These are phyloP conservation scores for Cladosporium oxysporum DNA, from an alignment of 2,329 filamentous ascomycete species.

Conservation along the genomic window DNA sequence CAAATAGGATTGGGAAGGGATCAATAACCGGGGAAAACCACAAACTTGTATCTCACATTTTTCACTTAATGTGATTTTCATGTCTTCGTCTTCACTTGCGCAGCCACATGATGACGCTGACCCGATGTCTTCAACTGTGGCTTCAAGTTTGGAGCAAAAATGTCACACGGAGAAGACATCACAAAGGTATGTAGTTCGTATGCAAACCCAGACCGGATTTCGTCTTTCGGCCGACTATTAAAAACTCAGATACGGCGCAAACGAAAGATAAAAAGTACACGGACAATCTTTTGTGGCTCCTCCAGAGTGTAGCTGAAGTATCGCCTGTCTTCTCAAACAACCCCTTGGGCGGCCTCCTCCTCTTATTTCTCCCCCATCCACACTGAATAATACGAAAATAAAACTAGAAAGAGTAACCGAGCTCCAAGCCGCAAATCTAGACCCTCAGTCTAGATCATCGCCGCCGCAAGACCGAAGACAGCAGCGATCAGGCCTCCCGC, in stretches of 20 bases:
- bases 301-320: not conserved
- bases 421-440: not conserved
- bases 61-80: not conserved
- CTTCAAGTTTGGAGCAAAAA: no score
- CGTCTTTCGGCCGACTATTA: not conserved
- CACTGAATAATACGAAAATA: slow-evolving; percentile 1
- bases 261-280: not conserved
- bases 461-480: slow-evolving; percentile 24
- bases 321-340: not conserved
- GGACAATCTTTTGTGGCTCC: not conserved
- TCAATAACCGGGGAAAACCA: not conserved
- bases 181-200: no score
- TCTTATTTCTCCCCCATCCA: not conserved
- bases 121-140: no score
- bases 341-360: not conserved
- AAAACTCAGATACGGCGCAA: not conserved
- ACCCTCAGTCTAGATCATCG: slow-evolving; percentile 16
- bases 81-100: not conserved
- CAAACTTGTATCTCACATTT: not conserved
- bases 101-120: no score
- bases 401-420: not conserved
- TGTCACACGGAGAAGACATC: no score
- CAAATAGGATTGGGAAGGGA: slow-evolving; percentile 7
- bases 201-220: no score
- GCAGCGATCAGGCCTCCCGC: slow-evolving; percentile 26